Evolutionary conservation across 495 filamentous ascomycete species (phyloP).

Genomic region (Monascus purpureus): DNA sequence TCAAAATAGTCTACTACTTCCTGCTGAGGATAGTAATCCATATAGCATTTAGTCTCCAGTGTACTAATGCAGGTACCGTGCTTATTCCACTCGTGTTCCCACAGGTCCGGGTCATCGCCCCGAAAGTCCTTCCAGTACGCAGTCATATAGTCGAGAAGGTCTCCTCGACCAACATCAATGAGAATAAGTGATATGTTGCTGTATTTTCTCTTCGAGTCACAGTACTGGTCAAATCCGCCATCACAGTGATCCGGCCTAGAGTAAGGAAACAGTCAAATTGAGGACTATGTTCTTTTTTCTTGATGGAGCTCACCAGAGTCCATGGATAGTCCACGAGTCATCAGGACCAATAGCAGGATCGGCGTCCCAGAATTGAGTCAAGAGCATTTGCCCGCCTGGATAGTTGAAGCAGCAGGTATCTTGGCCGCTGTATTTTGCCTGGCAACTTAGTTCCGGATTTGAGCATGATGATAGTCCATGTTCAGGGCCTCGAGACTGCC

Average conservation of each 20-base stretch:
- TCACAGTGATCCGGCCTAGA: conserved; percentile 72
- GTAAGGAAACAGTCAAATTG: neutral
- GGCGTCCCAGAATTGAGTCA: conserved; percentile 83
- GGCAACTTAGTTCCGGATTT: conserved; percentile 42
- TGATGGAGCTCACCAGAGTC: conserved; percentile 46
- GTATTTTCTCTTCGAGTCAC: conserved; percentile 52
- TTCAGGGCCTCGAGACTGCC: conserved; percentile 2
- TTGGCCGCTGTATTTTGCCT: conserved; percentile 37
- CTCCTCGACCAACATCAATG: conserved; percentile 41
- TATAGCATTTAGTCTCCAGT: conserved; percentile 61
- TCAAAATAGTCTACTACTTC: conserved; percentile 50
- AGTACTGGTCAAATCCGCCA: conserved; percentile 63
- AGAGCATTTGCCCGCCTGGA: conserved; percentile 63
- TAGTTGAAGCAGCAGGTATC: conserved; percentile 74
- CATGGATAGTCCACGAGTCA: conserved; percentile 78
- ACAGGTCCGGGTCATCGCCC: conserved; percentile 54
- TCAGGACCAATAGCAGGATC: conserved; percentile 53
- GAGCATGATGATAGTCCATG: conserved; percentile 23
- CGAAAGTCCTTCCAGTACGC: conserved; percentile 61
- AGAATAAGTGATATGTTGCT: conserved; percentile 58
- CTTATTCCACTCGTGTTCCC: conserved; percentile 82
- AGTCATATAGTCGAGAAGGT: conserved; percentile 59
- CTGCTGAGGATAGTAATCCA: conserved; percentile 43
- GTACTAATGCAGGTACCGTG: conserved; percentile 52
- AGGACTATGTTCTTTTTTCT: conserved; percentile 1